A percentile compares a stretch with the other conserved stretches of the same genome.
phyloP scores from a whole-genome alignment of 352 stramenopile genomes.

The Elongisporangium senticosum region DNA sequence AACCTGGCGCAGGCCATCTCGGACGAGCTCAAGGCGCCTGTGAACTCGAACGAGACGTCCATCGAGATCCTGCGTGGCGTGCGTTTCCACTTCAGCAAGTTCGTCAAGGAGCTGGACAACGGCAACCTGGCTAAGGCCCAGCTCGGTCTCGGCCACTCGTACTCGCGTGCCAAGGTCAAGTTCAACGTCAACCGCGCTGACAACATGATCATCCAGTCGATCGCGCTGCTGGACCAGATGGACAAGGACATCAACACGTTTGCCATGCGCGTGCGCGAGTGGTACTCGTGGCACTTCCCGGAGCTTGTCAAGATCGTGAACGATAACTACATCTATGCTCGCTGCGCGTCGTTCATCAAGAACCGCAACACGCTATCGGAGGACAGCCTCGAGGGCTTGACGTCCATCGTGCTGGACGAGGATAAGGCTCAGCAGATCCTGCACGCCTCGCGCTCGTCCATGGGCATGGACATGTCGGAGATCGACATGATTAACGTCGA shows the following conservation, averaged over 20 bases:
- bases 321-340: constrained; percentile 99
- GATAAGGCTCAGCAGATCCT: constrained; percentile 94
- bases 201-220: constrained; percentile 99
- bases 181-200: constrained; percentile 99
- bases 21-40: constrained; percentile 91
- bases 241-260: constrained; percentile 99
- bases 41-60: constrained; percentile 97
- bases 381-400: constrained; percentile 74
- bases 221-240: constrained; percentile 99
- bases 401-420: constrained; percentile 96
- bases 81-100: constrained; percentile 96
- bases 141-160: constrained; percentile 98
- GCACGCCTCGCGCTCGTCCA: constrained; percentile 93
- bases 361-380: constrained; percentile 82
- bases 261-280: constrained; percentile 99
- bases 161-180: constrained; percentile 99
- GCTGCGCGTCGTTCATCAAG: constrained; percentile 96
- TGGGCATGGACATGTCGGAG: constrained; percentile 99
- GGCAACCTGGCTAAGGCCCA: constrained; percentile 97
- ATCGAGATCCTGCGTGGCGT: constrained; percentile 96
- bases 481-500: constrained; percentile 99
- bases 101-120: constrained; percentile 96
- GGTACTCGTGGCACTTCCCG: constrained; percentile 99
- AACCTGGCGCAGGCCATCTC: constrained; percentile 92
- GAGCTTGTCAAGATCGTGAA: constrained; percentile 99